phyloP scores from a whole-genome alignment of 1,284 basidiomycete genomes.

The Tilletia indica region DNA sequence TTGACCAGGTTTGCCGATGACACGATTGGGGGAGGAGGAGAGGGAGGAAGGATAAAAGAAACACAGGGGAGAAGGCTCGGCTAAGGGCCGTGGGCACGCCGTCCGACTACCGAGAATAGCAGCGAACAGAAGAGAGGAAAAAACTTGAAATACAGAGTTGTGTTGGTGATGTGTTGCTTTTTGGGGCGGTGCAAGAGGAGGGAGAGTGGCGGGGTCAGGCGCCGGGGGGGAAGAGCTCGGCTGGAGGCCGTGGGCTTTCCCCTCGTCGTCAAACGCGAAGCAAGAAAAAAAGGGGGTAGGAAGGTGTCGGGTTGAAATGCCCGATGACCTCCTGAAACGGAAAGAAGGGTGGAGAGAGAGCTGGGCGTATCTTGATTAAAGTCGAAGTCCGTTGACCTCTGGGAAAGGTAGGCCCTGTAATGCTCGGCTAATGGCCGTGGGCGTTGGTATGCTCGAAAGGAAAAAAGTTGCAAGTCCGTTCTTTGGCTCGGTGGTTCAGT shows the following conservation, averaged over 20 bases:
- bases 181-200: not conserved
- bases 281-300: not conserved
- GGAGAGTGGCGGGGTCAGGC: not conserved
- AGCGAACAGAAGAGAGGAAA: no score
- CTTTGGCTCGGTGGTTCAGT: not conserved
- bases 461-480: not conserved
- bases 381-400: no score
- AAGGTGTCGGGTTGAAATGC: no score
- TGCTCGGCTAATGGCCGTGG: no score
- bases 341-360: no score
- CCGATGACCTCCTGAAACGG: no score
- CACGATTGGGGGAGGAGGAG: no score
- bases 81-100: not conserved
- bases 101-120: no score
- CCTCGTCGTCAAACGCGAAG: no score
- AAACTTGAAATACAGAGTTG: not conserved
- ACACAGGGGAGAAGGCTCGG: not conserved
- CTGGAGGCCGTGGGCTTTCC: constrained; percentile 7
- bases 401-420: no score
- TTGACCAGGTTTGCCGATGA: no score
- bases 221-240: not conserved
- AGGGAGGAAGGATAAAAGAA: no score
- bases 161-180: not conserved
- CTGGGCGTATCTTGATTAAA: not conserved
- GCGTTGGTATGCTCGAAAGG: not conserved